These are phyloP conservation scores for Daucus carota DNA, from an alignment of 129 eudicot genomes.

Conservation along the genomic window DH1_v3.0 NC_030385.2:41514501-41515000, in stretches of 20 bases:
- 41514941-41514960: background rate
- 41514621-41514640: background rate
- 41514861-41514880: slow-evolving; percentile 2
- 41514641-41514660: background rate
- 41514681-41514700: background rate
- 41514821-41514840: background rate
- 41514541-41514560: background rate
- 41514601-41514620: background rate
- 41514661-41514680: background rate
- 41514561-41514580: background rate
- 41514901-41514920: background rate
- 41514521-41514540: background rate
- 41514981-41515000: background rate
- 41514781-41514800: background rate
- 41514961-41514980: background rate
- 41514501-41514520: background rate
- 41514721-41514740: background rate
- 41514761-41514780: background rate
- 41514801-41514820: background rate
- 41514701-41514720: background rate
- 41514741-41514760: background rate
- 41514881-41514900: background rate
- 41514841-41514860: background rate
- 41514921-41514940: background rate
- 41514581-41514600: background rate